These are phyloP conservation scores for Pelargonium fulgidum DNA, from an alignment of 441 rosid genomes.

Conservation along the genomic window DNA sequence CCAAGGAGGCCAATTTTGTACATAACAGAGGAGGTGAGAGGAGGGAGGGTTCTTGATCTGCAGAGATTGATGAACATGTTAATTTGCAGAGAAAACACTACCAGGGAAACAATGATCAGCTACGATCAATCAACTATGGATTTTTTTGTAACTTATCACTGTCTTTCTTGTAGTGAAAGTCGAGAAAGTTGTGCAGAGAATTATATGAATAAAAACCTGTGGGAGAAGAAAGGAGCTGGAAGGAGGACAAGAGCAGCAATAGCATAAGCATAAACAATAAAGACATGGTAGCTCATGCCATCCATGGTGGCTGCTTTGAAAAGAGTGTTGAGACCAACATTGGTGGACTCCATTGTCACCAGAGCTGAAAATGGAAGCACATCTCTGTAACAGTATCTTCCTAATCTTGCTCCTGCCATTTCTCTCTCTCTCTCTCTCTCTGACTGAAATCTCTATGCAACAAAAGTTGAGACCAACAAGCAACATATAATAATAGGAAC, in stretches of 20 bases:
- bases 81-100: background rate
- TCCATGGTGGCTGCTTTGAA: slow-evolving; percentile 14
- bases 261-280: slow-evolving; percentile 14
- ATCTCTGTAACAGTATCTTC: slow-evolving; percentile 4
- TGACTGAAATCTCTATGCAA: no score
- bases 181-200: no score
- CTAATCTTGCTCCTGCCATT: background rate
- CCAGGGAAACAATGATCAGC: no score
- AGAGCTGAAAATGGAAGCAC: slow-evolving; percentile 1
- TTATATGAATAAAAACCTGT: slow-evolving; percentile 1
- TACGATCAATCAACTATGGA: no score
- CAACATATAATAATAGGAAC: no score
- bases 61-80: background rate
- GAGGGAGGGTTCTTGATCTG: slow-evolving; percentile 23
- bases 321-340: slow-evolving; percentile 10
- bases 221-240: slow-evolving; percentile 18
- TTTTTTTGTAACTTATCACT: no score
- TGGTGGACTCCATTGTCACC: slow-evolving; percentile 9
- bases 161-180: no score
- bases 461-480: no score
- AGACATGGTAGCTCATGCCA: slow-evolving; percentile 15
- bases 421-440: background rate
- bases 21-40: slow-evolving; percentile 16
- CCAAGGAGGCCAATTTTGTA: slow-evolving; percentile 21
- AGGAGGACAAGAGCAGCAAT: slow-evolving; percentile 17